Evolutionary conservation across 805 yeast genomes (phyloP).

Genomic region (Priceomyces castillae): DNA sequence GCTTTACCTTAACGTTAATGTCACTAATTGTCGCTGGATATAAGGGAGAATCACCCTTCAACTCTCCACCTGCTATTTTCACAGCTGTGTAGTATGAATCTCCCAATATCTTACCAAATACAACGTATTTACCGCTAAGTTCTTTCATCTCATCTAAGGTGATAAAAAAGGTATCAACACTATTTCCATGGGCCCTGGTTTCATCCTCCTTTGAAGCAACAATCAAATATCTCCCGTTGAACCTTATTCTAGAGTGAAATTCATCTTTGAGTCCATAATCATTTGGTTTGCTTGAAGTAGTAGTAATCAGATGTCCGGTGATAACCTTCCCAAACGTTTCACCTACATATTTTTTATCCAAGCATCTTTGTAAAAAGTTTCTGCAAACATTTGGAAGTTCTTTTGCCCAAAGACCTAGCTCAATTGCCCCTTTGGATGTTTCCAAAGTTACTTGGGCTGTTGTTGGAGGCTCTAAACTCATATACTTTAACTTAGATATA

Average conservation of each 20-base stretch:
- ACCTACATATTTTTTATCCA: constrained; percentile 41
- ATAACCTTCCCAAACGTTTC: constrained; percentile 41
- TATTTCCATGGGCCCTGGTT: constrained; percentile 16
- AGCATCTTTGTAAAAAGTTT: constrained; percentile 49
- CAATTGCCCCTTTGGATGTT: constrained; percentile 59
- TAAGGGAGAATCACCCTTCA: constrained; percentile 42
- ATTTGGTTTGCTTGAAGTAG: constrained; percentile 6
- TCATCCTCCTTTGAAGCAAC: constrained; percentile 45
- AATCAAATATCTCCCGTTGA: constrained; percentile 51
- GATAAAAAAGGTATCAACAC: constrained; percentile 39
- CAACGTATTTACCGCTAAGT: constrained; percentile 36
- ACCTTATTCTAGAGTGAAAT: constrained; percentile 49
- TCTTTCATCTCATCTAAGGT: constrained; percentile 48
- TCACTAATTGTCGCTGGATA: constrained; percentile 48
- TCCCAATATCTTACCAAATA: constrained; percentile 60
- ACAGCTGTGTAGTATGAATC: constrained; percentile 53
- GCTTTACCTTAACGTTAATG: constrained; percentile 44
- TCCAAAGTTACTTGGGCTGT: constrained; percentile 54
- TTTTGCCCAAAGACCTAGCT: constrained; percentile 66
- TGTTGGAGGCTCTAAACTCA: constrained; percentile 48
- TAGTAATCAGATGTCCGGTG: constrained; percentile 18
- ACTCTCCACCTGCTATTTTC: constrained; percentile 48
- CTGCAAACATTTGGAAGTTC: constrained; percentile 54
- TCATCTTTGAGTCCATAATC: constrained; percentile 33
- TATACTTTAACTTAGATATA: not conserved